These are phyloP conservation scores for Metarhizium robertsii DNA, from an alignment of 2,329 filamentous ascomycete species.

Conservation along the genomic window DNA sequence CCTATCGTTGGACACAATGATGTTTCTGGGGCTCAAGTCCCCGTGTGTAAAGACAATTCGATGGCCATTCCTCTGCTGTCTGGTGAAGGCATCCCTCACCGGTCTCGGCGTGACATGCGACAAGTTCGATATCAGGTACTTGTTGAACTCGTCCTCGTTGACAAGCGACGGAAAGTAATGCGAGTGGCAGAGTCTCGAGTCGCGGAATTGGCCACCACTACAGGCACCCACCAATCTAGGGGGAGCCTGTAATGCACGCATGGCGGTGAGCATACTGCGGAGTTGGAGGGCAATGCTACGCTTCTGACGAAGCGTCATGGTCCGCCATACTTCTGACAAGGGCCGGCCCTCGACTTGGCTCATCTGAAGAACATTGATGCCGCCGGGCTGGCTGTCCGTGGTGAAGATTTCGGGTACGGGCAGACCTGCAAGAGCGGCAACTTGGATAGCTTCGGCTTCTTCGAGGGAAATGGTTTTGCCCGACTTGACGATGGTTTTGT, in stretches of 20 bases:
- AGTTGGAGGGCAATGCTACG: background rate
- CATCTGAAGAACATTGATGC: slow-evolving; percentile 1
- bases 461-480: background rate
- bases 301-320: background rate
- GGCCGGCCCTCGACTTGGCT: background rate
- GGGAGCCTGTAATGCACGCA: background rate
- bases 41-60: slow-evolving; percentile 1
- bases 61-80: background rate
- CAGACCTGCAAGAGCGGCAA: background rate
- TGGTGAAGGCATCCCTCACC: background rate
- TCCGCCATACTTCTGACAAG: background rate
- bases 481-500: background rate
- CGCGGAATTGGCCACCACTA: background rate
- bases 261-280: background rate
- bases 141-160: slow-evolving; percentile 1
- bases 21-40: background rate
- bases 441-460: background rate
- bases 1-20: background rate
- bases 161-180: background rate
- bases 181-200: background rate
- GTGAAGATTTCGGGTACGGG: background rate
- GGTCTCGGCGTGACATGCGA: background rate
- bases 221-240: background rate
- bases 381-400: background rate
- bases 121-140: background rate